Conservation (phyloP, 2,329 filamentous ascomycete species). For the Pyrenochaeta sp. region DNA sequence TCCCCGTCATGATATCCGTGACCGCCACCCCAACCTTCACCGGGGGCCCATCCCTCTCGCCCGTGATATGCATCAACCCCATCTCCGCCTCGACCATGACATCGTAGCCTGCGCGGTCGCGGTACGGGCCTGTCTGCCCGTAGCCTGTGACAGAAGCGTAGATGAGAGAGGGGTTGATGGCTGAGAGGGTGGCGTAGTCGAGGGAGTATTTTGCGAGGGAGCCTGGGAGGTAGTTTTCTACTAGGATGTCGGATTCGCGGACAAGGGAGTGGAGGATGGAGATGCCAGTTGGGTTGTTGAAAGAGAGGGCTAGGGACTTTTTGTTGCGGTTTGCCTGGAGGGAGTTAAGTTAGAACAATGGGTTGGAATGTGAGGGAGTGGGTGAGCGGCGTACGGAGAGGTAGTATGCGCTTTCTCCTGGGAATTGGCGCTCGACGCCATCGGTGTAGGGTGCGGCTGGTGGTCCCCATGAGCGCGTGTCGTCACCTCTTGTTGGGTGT, state of each 20-base stretch:
- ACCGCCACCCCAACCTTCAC: constrained; percentile 99
- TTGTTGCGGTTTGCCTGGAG: constrained; percentile 92
- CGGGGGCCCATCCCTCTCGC: constrained; percentile 82
- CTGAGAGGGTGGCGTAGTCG: constrained; percentile 80
- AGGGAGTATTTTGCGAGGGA: constrained; percentile 86
- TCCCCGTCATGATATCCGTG: constrained; percentile 90
- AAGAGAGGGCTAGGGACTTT: constrained; percentile 89
- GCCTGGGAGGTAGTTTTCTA: constrained; percentile 95
- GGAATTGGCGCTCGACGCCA: constrained; percentile 66
- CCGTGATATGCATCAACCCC: constrained; percentile 98
- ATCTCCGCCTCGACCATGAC: constrained; percentile 99
- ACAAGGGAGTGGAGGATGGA: constrained; percentile 85
- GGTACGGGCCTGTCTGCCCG: constrained; percentile 91
- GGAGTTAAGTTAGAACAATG: not conserved
- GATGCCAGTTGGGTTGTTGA: constrained; percentile 82
- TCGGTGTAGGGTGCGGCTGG: constrained; percentile 83
- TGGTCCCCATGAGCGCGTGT: constrained; percentile 95
- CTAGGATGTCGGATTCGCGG: constrained; percentile 85
- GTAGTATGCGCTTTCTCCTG: constrained; percentile 96
- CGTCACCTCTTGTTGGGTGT: constrained; percentile 89
- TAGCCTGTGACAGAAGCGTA: constrained; percentile 98
- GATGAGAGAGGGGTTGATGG: constrained; percentile 84
- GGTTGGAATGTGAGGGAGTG: not conserved
- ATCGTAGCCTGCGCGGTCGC: constrained; percentile 89
- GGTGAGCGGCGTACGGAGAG: constrained; percentile 68